Conservation (phyloP, 2,329 filamentous ascomycete species). For the Clonostachys byssicola region DNA sequence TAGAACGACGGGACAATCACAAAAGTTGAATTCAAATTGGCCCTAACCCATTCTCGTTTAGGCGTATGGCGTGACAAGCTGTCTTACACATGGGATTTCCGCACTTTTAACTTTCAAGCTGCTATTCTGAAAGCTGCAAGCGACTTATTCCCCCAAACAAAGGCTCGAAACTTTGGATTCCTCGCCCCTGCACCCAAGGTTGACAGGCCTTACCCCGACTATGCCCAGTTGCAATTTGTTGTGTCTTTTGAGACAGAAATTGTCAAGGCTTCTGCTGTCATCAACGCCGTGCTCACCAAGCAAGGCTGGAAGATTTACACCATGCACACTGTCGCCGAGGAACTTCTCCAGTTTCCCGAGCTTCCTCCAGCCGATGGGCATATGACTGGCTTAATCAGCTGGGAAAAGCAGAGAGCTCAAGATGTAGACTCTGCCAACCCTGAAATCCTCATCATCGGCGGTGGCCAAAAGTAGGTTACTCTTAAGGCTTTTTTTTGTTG, state of each 20-base stretch:
- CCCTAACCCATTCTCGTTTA: slow-evolving; percentile 1
- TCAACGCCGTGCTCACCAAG: slow-evolving; percentile 21
- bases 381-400: slow-evolving; percentile 22
- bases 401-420: slow-evolving; percentile 19
- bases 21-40: no score
- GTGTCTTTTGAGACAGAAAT: slow-evolving; percentile 10
- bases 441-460: slow-evolving; percentile 51
- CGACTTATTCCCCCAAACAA: slow-evolving; percentile 19
- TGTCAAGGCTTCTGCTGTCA: slow-evolving; percentile 19
- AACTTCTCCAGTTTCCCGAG: slow-evolving; percentile 21
- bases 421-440: slow-evolving; percentile 30
- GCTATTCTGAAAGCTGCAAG: slow-evolving; percentile 12
- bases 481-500: no score
- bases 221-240: slow-evolving; percentile 7
- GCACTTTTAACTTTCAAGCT: no score
- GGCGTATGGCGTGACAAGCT: slow-evolving; percentile 10
- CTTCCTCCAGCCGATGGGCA: slow-evolving; percentile 18
- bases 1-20: no score
- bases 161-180: slow-evolving; percentile 1
- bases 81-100: no score
- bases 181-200: no score
- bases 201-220: no score
- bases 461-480: slow-evolving; percentile 13
- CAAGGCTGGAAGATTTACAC: slow-evolving; percentile 25
- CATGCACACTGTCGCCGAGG: slow-evolving; percentile 25